phyloP scores from a whole-genome alignment of 495 filamentous ascomycete genomes.

The Alectoria sarmentosa region DNA sequence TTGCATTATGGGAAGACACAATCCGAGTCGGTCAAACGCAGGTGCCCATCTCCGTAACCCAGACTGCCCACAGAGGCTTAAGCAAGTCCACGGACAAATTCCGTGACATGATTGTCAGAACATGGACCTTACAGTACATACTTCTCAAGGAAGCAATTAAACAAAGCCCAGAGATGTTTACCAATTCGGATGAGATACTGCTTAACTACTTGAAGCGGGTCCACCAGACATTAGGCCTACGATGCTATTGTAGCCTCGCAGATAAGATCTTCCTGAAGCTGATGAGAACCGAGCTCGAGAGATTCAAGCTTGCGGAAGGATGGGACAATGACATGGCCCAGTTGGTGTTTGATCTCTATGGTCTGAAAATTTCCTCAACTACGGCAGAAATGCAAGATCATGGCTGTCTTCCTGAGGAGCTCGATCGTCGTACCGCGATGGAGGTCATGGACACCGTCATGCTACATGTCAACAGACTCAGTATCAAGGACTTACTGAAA shows the following conservation, averaged over 20 bases:
- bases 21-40: constrained; percentile 62
- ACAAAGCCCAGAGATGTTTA: constrained; percentile 57
- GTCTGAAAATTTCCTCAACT: constrained; percentile 66
- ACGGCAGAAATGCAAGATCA: constrained; percentile 65
- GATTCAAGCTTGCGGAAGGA: constrained; percentile 53
- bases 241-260: constrained; percentile 79
- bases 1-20: constrained; percentile 75
- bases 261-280: constrained; percentile 83
- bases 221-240: constrained; percentile 78
- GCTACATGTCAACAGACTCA: constrained; percentile 69
- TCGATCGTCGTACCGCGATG: constrained; percentile 69
- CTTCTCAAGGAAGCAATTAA: constrained; percentile 67
- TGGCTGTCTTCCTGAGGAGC: constrained; percentile 61
- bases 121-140: constrained; percentile 73
- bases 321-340: constrained; percentile 77
- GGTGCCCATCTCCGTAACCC: constrained; percentile 35
- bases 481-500: constrained; percentile 85
- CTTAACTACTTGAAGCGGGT: constrained; percentile 68
- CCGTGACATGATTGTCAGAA: constrained; percentile 81
- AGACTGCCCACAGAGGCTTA: constrained; percentile 37
- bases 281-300: constrained; percentile 72
- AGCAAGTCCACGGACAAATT: constrained; percentile 62
- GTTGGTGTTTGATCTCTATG: constrained; percentile 82
- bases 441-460: constrained; percentile 78
- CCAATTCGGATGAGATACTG: constrained; percentile 57